Evolutionary conservation across 2,329 filamentous ascomycete genomes (phyloP), one percentile per base, ranked within the genome.

Genomic region (Alternaria infectoria): DNA sequence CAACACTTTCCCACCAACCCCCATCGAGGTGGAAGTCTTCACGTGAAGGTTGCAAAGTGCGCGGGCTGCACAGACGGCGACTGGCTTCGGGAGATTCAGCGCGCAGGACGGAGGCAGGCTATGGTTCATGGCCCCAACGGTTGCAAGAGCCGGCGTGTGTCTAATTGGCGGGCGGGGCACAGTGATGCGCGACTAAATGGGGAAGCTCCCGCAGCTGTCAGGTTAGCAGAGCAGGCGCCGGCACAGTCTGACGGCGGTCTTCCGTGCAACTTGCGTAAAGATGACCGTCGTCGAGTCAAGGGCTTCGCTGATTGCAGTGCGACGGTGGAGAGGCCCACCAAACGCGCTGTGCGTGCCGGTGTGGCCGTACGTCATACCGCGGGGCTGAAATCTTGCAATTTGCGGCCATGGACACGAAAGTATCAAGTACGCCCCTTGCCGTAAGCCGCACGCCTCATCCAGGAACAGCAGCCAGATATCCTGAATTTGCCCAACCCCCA

Each of bases 401-500:
- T 59, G 56, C 63, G 54, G 59, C 57, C 52, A 54, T 30, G 44
- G 56, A 57, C 44, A 30, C 28, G 17, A 30, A 43, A 54, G 25
- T 23, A 64, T 17, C 61, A 52, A 57, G 54, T 40, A 51, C 26
- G 15, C 40, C 28, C 54, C 54, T 60, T 40, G 57, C 19, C 30
- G 32, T 44, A 36, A 57, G 55, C 54, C 50, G 47, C 60, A 43
- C 49, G 50, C 54, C 51, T 59, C 43, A 44, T 40, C 57, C 63
- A 65, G 54, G 50, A 54, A 59, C 67, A 67, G 55, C 69, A 68
- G 66, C 59, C 46, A 66, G 63, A 28, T 61, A 63, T 30, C 47
- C 28, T 13, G 21, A 25, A 43, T 28, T 46, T 56, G 17, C 43
- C 43, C 17, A 10, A 50, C 26, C 26, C 10, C 26, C 19, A 15